phyloP scores from a whole-genome alignment of 1,284 basidiomycete genomes.

The Puccinia novopanici region DNA sequence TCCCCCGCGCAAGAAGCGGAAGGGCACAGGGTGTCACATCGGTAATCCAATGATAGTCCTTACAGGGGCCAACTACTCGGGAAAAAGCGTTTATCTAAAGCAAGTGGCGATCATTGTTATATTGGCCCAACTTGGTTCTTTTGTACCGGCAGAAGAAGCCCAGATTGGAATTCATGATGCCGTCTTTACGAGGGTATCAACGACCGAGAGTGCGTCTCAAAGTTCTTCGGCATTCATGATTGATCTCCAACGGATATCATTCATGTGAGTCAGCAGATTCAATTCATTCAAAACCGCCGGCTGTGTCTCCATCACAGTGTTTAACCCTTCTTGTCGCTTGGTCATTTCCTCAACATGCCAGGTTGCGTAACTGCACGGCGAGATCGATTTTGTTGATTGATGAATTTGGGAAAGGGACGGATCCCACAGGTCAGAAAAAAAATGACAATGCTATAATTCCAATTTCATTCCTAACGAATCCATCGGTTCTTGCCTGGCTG shows the following conservation, averaged over 20 bases:
- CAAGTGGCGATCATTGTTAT: slow-evolving; percentile 88
- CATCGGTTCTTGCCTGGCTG: not conserved
- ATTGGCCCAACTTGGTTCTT: slow-evolving; percentile 87
- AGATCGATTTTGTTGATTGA: slow-evolving; percentile 45
- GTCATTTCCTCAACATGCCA: not conserved
- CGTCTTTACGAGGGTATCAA: slow-evolving; percentile 69
- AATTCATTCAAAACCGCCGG: not conserved
- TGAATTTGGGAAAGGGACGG: slow-evolving; percentile 50
- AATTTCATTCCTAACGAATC: not conserved
- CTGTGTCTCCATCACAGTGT: not conserved
- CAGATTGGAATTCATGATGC: slow-evolving; percentile 85
- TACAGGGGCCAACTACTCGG: slow-evolving; percentile 49
- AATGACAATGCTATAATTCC: not conserved
- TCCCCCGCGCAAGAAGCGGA: not conserved
- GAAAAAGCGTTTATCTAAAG: slow-evolving; percentile 86
- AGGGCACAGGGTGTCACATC: not conserved
- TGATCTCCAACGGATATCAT: slow-evolving; percentile 46
- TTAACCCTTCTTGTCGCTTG: not conserved
- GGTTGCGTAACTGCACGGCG: slow-evolving; percentile 44
- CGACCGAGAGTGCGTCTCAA: slow-evolving; percentile 37
- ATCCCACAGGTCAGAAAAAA: slow-evolving; percentile 34
- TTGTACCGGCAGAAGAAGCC: slow-evolving; percentile 81
- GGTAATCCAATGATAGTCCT: slow-evolving; percentile 41
- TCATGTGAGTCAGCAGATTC: slow-evolving; percentile 30
- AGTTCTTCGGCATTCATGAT: slow-evolving; percentile 49